Evolutionary conservation across 2,329 filamentous ascomycete species (phyloP), one percentile per base, ranked within the genome.

Genomic region (Bretziella fagacearum): DNA sequence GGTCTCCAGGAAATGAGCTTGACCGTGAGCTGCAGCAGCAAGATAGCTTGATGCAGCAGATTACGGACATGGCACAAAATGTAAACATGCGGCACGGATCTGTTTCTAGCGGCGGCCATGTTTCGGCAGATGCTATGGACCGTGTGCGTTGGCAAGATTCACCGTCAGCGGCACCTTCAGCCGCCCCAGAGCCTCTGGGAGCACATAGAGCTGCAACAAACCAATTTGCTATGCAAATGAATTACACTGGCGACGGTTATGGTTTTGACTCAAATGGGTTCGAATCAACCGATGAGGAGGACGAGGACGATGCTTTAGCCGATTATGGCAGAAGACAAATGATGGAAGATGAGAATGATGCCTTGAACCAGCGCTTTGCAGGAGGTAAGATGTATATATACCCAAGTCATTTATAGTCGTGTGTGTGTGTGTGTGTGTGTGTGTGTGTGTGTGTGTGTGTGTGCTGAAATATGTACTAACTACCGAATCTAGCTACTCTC

Each of bases 301-400:
- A 70, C 10, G 81, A 89, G 47, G 85, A 93, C 43, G 93, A 85
- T 57, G 89, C 96, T 57, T 77, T 95, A 60, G 89, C 82, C 17
- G 79, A 81, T 32, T 84, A 84, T 51, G 89, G 91, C 13, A 65
- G 93, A 44, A 74, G 83, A 58, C 86, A 86, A 54, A 77, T 96
- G 71, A 77, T 78, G 50, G 76, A 87, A 63, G 86, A 85, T 3
- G 85, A 93, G 52, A 74, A 85, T 59, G 83, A 93, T 51, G 76
- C 78, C 44, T 74, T 77, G 43, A 69, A 22, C 15, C 27, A 33
- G 7, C 26, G 20, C 6, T 46, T 49, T 20, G 39, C 42, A 17
- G 20, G 33, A 4, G 35, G 35, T 39, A 39, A 39, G 35, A 22
- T 22, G 8, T 8, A 39, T 18, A 20, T 20, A 20, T n/a, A n/a